Conservation (phyloP, 257 asterid genomes). For the Primulina tabacum region DNA sequence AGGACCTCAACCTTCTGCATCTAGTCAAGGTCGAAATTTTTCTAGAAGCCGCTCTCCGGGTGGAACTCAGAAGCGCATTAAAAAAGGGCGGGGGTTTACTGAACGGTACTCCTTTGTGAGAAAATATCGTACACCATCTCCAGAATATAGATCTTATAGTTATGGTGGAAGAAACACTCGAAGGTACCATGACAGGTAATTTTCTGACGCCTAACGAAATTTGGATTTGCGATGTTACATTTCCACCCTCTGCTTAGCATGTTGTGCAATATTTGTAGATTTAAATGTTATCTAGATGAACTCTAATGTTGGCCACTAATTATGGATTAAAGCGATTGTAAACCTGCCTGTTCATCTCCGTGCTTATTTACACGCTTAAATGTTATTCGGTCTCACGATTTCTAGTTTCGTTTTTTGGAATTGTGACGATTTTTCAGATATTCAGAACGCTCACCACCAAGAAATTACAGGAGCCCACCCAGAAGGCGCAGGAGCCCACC, state of each 20-base stretch:
- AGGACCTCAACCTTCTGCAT: slow-evolving; percentile 37
- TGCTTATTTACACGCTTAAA: too few relatives aligned
- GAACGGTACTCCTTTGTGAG: slow-evolving; percentile 75
- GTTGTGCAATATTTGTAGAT: background rate
- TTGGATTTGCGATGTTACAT: slow-evolving; percentile 12
- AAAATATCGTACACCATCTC: slow-evolving; percentile 96
- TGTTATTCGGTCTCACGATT: background rate
- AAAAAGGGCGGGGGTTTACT: slow-evolving; percentile 98
- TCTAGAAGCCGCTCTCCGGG: slow-evolving; percentile 66
- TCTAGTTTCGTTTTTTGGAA: background rate
- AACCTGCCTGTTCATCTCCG: background rate
- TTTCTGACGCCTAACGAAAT: slow-evolving; percentile 5
- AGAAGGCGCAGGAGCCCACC: slow-evolving; percentile 81
- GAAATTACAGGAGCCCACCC: slow-evolving; percentile 62
- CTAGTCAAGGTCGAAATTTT: slow-evolving; percentile 43
- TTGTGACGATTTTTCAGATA: slow-evolving; percentile 41
- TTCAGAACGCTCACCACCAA: slow-evolving; percentile 65
- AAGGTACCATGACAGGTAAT: slow-evolving; percentile 68
- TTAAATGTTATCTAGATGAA: background rate
- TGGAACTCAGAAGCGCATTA: slow-evolving; percentile 75
- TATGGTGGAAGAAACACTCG: slow-evolving; percentile 71
- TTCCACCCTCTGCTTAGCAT: slow-evolving; percentile 17
- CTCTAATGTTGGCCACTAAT: background rate
- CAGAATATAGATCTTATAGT: slow-evolving; percentile 64
- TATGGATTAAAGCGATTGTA: background rate